These are phyloP conservation scores for Sideroxylon spinosum DNA, from an alignment of 179 eudicot genomes.

Conservation along the genomic window DNA sequence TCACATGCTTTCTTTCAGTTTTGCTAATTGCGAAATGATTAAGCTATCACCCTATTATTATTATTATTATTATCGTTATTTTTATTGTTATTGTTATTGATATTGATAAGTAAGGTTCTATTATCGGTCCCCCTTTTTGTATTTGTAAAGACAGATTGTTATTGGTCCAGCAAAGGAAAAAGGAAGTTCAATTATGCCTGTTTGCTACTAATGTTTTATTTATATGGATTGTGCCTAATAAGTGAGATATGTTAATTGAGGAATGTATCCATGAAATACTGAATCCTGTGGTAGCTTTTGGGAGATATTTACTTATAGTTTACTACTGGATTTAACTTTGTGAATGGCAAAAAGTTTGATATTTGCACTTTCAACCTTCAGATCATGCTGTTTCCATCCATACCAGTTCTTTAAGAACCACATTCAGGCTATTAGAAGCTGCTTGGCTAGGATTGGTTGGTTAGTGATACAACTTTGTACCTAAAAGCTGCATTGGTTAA, in stretches of 20 bases:
- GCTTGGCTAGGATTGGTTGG: not conserved
- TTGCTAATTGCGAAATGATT: not conserved
- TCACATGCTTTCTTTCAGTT: not conserved
- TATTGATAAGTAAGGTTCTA: no score
- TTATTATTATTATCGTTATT: not conserved
- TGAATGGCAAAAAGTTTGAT: not conserved
- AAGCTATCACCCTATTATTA: not conserved
- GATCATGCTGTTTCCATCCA: no score
- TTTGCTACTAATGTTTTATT: not conserved
- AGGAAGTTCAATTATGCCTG: not conserved
- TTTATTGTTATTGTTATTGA: not conserved
- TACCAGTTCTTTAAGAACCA: not conserved
- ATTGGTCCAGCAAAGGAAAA: not conserved
- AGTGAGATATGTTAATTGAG: not conserved
- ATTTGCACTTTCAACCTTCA: not conserved
- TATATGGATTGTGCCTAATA: not conserved
- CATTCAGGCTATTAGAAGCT: not conserved
- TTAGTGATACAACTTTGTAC: not conserved
- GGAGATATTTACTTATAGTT: not conserved
- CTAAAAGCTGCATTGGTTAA: not conserved
- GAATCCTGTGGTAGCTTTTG: not conserved
- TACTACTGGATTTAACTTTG: not conserved
- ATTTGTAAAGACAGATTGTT: not conserved
- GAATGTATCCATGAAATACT: not conserved
- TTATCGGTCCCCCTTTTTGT: not conserved